A percentile compares a stretch with the other conserved stretches of the same genome.
Evolutionary conservation across 1,284 basidiomycete species (phyloP).

Genomic region (Ganoderma resinaceum): DNA sequence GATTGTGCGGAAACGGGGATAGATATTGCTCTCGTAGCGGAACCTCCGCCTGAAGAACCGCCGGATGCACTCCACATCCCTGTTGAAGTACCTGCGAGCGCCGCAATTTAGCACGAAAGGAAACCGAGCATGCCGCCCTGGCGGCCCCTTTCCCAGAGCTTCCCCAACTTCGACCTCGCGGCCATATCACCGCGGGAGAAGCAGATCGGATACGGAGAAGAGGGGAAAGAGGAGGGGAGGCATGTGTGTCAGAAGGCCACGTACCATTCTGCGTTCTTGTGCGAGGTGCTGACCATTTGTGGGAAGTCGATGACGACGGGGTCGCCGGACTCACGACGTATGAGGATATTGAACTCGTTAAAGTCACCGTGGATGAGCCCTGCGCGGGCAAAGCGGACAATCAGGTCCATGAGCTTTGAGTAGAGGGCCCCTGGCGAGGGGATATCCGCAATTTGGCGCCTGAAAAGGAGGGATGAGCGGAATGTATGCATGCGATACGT

Average conservation of each 20-base stretch:
- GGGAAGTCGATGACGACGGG: slow-evolving; percentile 98
- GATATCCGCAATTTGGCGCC: slow-evolving; percentile 88
- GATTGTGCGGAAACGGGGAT: slow-evolving; percentile 80
- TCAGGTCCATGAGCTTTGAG: slow-evolving; percentile 93
- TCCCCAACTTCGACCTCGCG: background rate
- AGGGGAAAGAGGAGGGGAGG: background rate
- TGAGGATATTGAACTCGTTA: slow-evolving; percentile 99
- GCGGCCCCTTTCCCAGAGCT: background rate
- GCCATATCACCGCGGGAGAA: background rate
- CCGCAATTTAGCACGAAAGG: slow-evolving; percentile 13
- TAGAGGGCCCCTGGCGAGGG: slow-evolving; percentile 91
- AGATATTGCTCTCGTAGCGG: slow-evolving; percentile 90
- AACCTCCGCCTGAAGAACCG: slow-evolving; percentile 94
- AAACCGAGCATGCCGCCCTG: background rate
- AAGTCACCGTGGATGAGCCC: slow-evolving; percentile 99
- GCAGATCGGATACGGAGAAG: slow-evolving; percentile 11
- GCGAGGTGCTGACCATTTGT: slow-evolving; percentile 98
- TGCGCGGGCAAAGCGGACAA: slow-evolving; percentile 91
- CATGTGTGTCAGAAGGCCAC: slow-evolving; percentile 33
- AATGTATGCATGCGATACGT: background rate
- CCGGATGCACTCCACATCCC: slow-evolving; percentile 96
- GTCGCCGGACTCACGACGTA: slow-evolving; percentile 81
- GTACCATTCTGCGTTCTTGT: slow-evolving; percentile 96
- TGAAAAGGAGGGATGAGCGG: slow-evolving; percentile 38
- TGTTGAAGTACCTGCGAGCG: slow-evolving; percentile 89